These are phyloP conservation scores for Beauveria sp. DNA, from an alignment of 2,329 filamentous ascomycete species.

Conservation along the genomic window DNA sequence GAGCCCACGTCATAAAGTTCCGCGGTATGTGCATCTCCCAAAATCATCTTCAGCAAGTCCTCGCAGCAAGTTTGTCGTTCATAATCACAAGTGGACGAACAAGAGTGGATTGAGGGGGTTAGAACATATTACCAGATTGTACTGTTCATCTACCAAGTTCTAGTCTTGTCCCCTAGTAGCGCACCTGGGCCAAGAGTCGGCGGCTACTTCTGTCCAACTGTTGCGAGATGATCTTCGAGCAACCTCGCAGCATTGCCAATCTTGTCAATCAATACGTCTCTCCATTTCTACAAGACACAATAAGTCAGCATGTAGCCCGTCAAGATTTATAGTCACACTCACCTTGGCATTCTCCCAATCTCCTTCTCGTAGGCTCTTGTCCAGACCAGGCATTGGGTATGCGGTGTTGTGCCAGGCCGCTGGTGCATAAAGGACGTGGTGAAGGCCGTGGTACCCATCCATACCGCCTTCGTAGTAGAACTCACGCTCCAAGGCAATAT, in stretches of 20 bases:
- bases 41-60: too few relatives aligned
- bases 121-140: too few relatives aligned
- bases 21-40: too few relatives aligned
- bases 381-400: neutral
- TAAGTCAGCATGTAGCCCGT: neutral
- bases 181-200: too few relatives aligned
- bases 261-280: neutral
- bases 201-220: neutral
- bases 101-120: too few relatives aligned
- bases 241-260: neutral
- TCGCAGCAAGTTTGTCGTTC: too few relatives aligned
- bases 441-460: neutral
- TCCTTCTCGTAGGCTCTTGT: neutral
- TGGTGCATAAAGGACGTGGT: neutral
- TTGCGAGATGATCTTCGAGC: neutral
- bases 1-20: too few relatives aligned
- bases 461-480: slow-evolving; percentile 7
- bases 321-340: neutral
- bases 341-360: slow-evolving; percentile 2
- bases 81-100: too few relatives aligned
- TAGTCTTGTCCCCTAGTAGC: too few relatives aligned
- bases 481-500: slow-evolving; percentile 1
- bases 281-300: neutral
- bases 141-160: too few relatives aligned
- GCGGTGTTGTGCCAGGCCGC: neutral